Percentiles rank a stretch among this genome's conserved stretches.
These are phyloP conservation scores for Tricholomella constricta DNA, from an alignment of 768 basidiomycete genomes.

Conservation along the genomic window DNA sequence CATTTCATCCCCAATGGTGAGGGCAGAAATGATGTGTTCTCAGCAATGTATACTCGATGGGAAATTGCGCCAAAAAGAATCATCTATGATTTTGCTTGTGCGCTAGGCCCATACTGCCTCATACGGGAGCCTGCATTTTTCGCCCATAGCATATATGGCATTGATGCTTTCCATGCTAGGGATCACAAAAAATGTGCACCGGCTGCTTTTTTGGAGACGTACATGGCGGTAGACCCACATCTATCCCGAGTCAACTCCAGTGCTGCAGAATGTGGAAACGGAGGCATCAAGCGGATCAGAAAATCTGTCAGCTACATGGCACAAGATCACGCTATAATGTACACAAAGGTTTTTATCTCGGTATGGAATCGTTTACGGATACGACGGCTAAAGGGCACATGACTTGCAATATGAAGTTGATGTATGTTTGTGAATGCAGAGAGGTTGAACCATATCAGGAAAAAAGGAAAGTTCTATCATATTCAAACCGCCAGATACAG, in stretches of 20 bases:
- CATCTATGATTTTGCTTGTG: not conserved
- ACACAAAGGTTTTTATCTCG: constrained; percentile 22
- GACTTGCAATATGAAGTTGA: too few relatives aligned
- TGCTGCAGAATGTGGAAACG: constrained; percentile 37
- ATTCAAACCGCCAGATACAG: too few relatives aligned
- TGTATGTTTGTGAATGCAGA: too few relatives aligned
- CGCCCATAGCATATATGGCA: not conserved
- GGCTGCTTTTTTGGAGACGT: constrained; percentile 30
- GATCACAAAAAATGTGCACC: constrained; percentile 32
- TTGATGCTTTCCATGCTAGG: not conserved
- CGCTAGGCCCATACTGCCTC: constrained; percentile 27
- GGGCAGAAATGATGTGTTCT: constrained; percentile 20
- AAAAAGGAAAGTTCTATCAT: too few relatives aligned
- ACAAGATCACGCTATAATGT: constrained; percentile 23
- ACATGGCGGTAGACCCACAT: constrained; percentile 25
- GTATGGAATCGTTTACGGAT: constrained; percentile 17
- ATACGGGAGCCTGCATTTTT: not conserved
- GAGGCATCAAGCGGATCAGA: constrained; percentile 19
- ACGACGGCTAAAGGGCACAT: too few relatives aligned
- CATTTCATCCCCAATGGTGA: constrained; percentile 21
- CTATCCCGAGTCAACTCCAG: constrained; percentile 31
- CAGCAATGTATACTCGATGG: constrained; percentile 10
- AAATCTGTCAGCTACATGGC: constrained; percentile 30
- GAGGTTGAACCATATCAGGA: too few relatives aligned
- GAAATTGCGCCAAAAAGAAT: not conserved